These are phyloP conservation scores for Phoma herbarum DNA, from an alignment of 2,329 filamentous ascomycete species.

Conservation along the genomic window DNA sequence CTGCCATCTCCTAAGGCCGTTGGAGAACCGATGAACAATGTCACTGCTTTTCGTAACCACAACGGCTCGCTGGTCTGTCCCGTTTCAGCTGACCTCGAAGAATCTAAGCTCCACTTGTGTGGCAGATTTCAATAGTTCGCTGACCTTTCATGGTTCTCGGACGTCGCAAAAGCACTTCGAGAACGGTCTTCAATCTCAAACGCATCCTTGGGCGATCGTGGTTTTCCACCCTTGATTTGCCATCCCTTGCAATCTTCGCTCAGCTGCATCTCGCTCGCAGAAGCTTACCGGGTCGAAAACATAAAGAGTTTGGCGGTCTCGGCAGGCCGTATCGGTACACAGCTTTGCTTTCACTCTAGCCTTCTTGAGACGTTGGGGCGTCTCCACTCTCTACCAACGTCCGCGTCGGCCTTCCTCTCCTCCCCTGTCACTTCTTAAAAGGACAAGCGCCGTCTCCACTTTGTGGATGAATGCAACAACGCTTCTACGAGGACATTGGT, in stretches of 20 bases:
- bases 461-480: constrained; percentile 30
- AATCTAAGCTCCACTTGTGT: constrained; percentile 28
- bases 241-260: constrained; percentile 26
- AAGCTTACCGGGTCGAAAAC: constrained; percentile 21
- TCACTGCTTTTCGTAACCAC: constrained; percentile 12
- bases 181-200: constrained; percentile 20
- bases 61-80: constrained; percentile 22
- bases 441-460: constrained; percentile 32
- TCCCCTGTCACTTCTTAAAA: constrained; percentile 30
- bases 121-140: constrained; percentile 22
- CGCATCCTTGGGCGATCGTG: constrained; percentile 31
- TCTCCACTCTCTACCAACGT: constrained; percentile 39
- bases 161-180: constrained; percentile 24
- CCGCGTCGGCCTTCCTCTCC: constrained; percentile 40
- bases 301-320: constrained; percentile 25
- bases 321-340: constrained; percentile 28
- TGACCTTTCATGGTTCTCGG: constrained; percentile 18
- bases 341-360: constrained; percentile 30
- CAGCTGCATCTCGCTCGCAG: constrained; percentile 25
- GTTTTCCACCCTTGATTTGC: constrained; percentile 31
- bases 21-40: constrained; percentile 12
- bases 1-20: constrained; percentile 13
- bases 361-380: constrained; percentile 26
- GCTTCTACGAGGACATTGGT: constrained; percentile 34
- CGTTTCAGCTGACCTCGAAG: constrained; percentile 28